Conservation (phyloP, 768 basidiomycete species). For the Xerocomellus chrysenteron region DNA sequence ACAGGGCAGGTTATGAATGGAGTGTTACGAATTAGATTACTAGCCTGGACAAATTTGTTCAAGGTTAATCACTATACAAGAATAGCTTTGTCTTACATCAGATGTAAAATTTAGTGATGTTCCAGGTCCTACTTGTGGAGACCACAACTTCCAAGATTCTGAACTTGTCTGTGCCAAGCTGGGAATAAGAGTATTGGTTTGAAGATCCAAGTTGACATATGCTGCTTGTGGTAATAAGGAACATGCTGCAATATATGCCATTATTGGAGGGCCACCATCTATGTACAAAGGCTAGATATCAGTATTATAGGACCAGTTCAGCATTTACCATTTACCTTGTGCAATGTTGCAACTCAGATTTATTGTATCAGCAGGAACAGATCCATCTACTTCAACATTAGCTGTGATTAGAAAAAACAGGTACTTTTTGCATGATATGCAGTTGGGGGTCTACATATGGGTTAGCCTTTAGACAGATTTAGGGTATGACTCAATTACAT, state of each 20-base stretch:
- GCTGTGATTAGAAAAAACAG: constrained; percentile 14
- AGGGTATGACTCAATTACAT: background rate
- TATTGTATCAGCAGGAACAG: background rate
- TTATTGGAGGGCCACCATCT: background rate
- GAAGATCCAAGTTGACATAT: constrained; percentile 4
- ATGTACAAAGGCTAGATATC: background rate
- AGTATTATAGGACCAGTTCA: background rate
- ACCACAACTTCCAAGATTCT: constrained; percentile 8
- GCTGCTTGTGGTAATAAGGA: background rate
- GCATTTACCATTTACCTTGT: background rate
- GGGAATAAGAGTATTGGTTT: background rate
- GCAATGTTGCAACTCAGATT: background rate
- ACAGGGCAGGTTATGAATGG: background rate
- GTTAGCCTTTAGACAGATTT: background rate
- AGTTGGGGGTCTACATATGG: background rate
- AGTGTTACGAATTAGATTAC: rapidly evolving
- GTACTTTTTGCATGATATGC: background rate
- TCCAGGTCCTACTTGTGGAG: background rate
- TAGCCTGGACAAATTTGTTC: background rate
- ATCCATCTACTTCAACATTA: constrained; percentile 1
- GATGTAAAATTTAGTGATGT: background rate
- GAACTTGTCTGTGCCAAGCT: background rate
- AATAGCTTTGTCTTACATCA: background rate
- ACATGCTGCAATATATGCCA: constrained; percentile 9
- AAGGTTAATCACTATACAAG: background rate